A percentile compares a stretch with the other conserved stretches of the same genome.
These are phyloP conservation scores for Botrytis hyacinthi DNA, from an alignment of 2,329 filamentous ascomycete species.

Conservation along the genomic window DNA sequence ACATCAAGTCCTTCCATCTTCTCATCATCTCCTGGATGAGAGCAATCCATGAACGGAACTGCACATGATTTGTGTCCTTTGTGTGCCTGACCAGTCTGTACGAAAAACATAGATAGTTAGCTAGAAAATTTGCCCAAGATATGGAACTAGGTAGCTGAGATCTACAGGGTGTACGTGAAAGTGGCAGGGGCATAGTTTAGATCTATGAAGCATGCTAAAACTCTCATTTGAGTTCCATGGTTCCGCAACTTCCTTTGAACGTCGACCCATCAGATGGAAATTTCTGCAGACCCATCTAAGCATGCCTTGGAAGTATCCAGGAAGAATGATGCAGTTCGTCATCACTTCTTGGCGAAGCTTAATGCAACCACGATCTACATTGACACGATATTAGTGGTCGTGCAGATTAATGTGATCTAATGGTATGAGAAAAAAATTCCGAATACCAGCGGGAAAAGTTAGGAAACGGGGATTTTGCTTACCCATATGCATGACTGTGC, in stretches of 20 bases:
- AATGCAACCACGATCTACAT: slow-evolving; percentile 23
- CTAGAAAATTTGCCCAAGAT: too few relatives aligned
- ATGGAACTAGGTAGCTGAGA: not conserved
- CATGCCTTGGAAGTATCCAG: slow-evolving; percentile 25
- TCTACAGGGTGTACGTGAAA: slow-evolving; percentile 24
- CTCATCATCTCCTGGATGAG: slow-evolving; percentile 6
- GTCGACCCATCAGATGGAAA: slow-evolving; percentile 24
- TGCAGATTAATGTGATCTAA: not conserved
- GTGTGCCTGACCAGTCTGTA: slow-evolving; percentile 17
- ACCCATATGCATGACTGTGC: slow-evolving; percentile 25
- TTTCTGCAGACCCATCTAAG: slow-evolving; percentile 28
- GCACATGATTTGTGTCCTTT: slow-evolving; percentile 20
- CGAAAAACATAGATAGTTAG: not conserved
- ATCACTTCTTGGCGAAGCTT: slow-evolving; percentile 25
- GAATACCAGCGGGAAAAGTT: not conserved
- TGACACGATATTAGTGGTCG: not conserved
- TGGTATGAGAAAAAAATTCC: too few relatives aligned
- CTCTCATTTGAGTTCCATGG: slow-evolving; percentile 12
- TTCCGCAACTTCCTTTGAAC: slow-evolving; percentile 18
- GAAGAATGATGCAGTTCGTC: slow-evolving; percentile 12
- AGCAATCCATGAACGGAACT: slow-evolving; percentile 9
- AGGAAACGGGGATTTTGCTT: not conserved
- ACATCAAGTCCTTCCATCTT: not conserved
- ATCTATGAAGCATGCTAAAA: slow-evolving; percentile 24
- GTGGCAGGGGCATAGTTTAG: slow-evolving; percentile 22